Evolutionary conservation across 805 yeast genomes (phyloP).

Genomic region (Hyphopichia homilentoma): DNA sequence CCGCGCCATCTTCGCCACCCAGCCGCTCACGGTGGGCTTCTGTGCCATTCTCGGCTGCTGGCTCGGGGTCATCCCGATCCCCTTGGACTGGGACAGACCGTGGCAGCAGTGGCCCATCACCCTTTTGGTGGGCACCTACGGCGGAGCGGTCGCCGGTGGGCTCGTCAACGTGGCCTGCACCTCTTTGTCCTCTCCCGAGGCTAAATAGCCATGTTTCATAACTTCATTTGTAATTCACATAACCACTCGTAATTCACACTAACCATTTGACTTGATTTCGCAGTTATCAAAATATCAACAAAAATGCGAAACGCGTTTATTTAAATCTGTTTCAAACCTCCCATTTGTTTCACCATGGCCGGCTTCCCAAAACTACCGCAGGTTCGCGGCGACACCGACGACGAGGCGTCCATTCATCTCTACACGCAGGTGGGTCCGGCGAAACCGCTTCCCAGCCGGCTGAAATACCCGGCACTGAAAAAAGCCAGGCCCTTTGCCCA

Average conservation of each 20-base stretch:
- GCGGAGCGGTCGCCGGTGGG: conserved; percentile 68
- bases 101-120: conserved; percentile 98
- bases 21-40: conserved; percentile 23
- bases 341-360: too few relatives aligned
- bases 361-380: conserved; percentile 35
- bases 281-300: too few relatives aligned
- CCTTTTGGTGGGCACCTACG: conserved; percentile 69
- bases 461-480: conserved; percentile 5
- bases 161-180: conserved; percentile 6
- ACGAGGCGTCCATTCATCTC: conserved; percentile 39
- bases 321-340: too few relatives aligned
- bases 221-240: too few relatives aligned
- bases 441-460: conserved; percentile 22
- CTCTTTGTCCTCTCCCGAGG: conserved; percentile 1
- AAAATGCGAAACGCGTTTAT: too few relatives aligned
- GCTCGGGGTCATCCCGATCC: conserved; percentile 92
- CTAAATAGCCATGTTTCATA: not conserved
- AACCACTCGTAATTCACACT: too few relatives aligned
- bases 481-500: conserved; percentile 1
- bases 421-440: conserved; percentile 36
- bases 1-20: conserved; percentile 19
- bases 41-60: conserved; percentile 63
- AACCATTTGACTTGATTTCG: too few relatives aligned
- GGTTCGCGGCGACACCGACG: conserved; percentile 38
- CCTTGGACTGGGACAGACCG: conserved; percentile 95